A percentile compares a stretch with the other conserved stretches of the same genome.
Conservation (phyloP, 495 filamentous ascomycete species). For the Xylaria curta region DNA sequence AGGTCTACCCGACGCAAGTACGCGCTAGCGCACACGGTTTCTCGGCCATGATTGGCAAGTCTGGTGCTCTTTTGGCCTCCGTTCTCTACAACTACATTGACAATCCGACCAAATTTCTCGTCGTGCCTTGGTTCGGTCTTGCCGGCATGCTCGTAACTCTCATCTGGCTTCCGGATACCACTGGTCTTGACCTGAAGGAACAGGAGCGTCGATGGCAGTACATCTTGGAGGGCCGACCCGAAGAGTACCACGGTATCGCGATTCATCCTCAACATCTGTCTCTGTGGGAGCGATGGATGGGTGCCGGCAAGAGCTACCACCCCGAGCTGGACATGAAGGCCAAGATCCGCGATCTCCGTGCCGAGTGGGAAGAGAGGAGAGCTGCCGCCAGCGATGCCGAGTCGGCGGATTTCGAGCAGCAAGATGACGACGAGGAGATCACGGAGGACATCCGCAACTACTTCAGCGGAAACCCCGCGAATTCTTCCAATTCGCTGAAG, state of each 20-base stretch:
- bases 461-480: slow-evolving; percentile 42
- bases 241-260: slow-evolving; percentile 88
- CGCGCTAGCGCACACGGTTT: slow-evolving; percentile 91
- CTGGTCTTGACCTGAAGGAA: slow-evolving; percentile 90
- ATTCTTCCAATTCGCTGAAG: slow-evolving; percentile 33
- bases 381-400: slow-evolving; percentile 32
- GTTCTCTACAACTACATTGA: slow-evolving; percentile 90
- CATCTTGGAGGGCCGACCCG: slow-evolving; percentile 72
- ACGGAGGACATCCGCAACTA: slow-evolving; percentile 50
- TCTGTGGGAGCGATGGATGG: slow-evolving; percentile 75
- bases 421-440: slow-evolving; percentile 49
- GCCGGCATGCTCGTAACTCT: slow-evolving; percentile 77
- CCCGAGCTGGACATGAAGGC: slow-evolving; percentile 76
- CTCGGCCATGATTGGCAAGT: slow-evolving; percentile 82
- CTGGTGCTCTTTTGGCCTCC: slow-evolving; percentile 81
- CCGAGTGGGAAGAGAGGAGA: slow-evolving; percentile 50
- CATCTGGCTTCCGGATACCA: slow-evolving; percentile 89
- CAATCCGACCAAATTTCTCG: slow-evolving; percentile 77
- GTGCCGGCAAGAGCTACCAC: slow-evolving; percentile 77
- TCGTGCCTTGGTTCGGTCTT: slow-evolving; percentile 92
- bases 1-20: slow-evolving; percentile 88
- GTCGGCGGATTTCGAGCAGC: slow-evolving; percentile 42
- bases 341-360: slow-evolving; percentile 78
- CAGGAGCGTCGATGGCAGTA: slow-evolving; percentile 88
- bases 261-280: slow-evolving; percentile 86